These are phyloP conservation scores for Pythium myriotylum DNA, from an alignment of 352 stramenopile genomes.

Conservation along the genomic window DNA sequence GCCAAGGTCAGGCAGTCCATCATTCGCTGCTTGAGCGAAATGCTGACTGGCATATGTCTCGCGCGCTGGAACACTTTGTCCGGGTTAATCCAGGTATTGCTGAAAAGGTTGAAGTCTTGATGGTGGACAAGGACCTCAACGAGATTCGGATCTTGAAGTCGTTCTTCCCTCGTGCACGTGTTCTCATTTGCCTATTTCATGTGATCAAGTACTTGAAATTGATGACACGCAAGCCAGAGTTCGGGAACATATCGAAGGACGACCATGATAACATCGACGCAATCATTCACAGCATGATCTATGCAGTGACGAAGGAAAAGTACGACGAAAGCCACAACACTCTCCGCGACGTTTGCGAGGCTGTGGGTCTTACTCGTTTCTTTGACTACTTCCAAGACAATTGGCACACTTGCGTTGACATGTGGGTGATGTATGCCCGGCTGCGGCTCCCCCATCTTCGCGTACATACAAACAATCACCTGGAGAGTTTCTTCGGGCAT, in stretches of 20 bases:
- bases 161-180: constrained; percentile 14
- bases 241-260: constrained; percentile 16
- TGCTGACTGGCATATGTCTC: constrained; percentile 27
- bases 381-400: constrained; percentile 33
- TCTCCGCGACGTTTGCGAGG: background rate
- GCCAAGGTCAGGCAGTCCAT: constrained; percentile 15
- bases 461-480: constrained; percentile 24
- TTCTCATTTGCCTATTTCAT: constrained; percentile 34
- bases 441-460: constrained; percentile 28
- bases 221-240: constrained; percentile 15
- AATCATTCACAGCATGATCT: constrained; percentile 14
- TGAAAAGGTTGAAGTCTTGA: constrained; percentile 22
- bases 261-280: constrained; percentile 8
- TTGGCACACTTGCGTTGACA: constrained; percentile 29
- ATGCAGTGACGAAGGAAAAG: background rate
- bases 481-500: constrained; percentile 1
- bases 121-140: constrained; percentile 37
- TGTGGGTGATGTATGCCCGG: constrained; percentile 35
- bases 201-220: constrained; percentile 28
- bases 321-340: constrained; percentile 12
- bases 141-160: constrained; percentile 27
- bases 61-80: constrained; percentile 25
- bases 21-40: constrained; percentile 27
- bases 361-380: background rate
- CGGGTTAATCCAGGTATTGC: constrained; percentile 7